Evolutionary conservation across 2,329 filamentous ascomycete species (phyloP), one percentile per base, ranked within the genome.

Genomic region (Magnaporthiopsis incrustans): DNA sequence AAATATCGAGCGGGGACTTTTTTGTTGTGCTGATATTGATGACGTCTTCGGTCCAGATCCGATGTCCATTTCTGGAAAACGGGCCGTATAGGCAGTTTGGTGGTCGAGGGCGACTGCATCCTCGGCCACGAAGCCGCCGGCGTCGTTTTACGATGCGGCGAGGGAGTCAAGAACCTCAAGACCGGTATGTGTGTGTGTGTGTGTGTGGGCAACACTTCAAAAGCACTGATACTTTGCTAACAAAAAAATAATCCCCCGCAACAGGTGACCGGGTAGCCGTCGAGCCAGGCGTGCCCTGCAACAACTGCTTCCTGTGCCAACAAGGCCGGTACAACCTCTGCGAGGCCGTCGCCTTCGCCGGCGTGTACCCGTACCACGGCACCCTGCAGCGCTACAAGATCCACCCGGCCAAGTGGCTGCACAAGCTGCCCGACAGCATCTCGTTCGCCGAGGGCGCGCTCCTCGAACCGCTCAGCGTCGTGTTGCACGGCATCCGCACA

Each of bases 21-120:
- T 12, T 12, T n/a, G n/a, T 8, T 33, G 18, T 27, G 27, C 44
- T 11, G n/a, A 53, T 32, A n/a, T 50, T 10, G 12, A 26, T 32
- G 35, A 44, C 2, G 14, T 38, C 35, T n/a, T 26, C 15, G 5
- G 22, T 18, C 44, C 65, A 85, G 82, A 57, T 89, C 86, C 0
- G 87, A 89, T 69, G 82, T 89, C 67, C 87, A 90, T 71, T 87
- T 89, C 68, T 89, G 87, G 87, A 85, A 86, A 69, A 77, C 79
- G 0, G 87, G 87, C 30, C 76, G 81, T 15, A 89, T 90, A 69
- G 87, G 88, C 2, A 79, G 81, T 2, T 77, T 89, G 2, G 79
- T 85, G 1, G 82, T 90, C 15, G 80, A 86, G 65, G 82, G 82
- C 26, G 84, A 88, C 67, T 87, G 85, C 69, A 86, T 88, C 63